These are phyloP conservation scores for Thraustotheca clavata DNA, from an alignment of 352 stramenopile genomes.

Conservation along the genomic window DNA sequence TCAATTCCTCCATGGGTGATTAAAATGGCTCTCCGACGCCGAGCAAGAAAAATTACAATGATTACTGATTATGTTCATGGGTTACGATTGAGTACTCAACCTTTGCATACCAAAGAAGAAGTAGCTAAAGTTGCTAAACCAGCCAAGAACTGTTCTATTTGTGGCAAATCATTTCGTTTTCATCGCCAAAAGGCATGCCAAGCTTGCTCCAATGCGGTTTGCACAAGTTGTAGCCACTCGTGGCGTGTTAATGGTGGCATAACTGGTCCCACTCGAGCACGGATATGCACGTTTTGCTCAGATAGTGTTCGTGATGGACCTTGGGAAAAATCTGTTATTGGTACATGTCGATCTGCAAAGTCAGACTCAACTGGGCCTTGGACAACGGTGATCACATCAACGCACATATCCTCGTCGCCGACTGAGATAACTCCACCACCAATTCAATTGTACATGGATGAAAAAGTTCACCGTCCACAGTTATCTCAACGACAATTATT, in stretches of 20 bases:
- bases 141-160: constrained; percentile 7
- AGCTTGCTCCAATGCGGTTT: not conserved
- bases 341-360: not conserved
- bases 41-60: not conserved
- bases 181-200: constrained; percentile 14
- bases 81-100: not conserved
- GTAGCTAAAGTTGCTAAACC: not conserved
- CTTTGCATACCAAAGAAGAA: not conserved
- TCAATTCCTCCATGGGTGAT: constrained; percentile 8
- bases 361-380: not conserved
- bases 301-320: not conserved
- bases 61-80: constrained; percentile 11
- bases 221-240: constrained; percentile 3
- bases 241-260: constrained; percentile 10
- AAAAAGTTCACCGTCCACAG: not conserved
- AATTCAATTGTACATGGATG: not conserved
- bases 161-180: constrained; percentile 5
- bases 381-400: not conserved
- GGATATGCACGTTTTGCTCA: constrained; percentile 17
- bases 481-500: not conserved
- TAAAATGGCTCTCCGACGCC: not conserved
- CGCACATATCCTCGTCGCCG: not conserved
- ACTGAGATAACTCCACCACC: not conserved
- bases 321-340: not conserved
- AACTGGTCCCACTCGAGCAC: not conserved